phyloP scores from a whole-genome alignment of 2,329 filamentous ascomycete species.

The Cercospora brassicicola region DNA sequence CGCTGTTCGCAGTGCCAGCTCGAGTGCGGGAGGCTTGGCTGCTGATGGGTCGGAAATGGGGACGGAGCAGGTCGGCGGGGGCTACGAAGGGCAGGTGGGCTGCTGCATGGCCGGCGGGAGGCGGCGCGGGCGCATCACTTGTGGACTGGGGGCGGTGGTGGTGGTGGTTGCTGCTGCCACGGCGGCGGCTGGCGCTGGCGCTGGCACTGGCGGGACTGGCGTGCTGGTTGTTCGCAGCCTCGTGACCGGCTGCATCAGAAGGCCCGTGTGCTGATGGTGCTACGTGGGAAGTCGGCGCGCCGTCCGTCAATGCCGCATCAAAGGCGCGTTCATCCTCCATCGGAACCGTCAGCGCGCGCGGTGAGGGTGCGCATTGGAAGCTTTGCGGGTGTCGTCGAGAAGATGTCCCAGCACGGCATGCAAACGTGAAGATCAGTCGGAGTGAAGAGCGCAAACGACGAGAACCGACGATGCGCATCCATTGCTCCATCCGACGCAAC shows the following conservation, averaged over 20 bases:
- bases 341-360: neutral
- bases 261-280: neutral
- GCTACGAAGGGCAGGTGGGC: conserved; percentile 24
- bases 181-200: neutral
- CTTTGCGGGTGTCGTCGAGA: neutral
- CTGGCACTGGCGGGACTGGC: neutral
- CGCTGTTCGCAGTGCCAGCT: conserved; percentile 3
- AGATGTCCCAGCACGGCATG: neutral
- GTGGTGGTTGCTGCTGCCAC: neutral
- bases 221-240: neutral
- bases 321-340: neutral
- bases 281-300: neutral
- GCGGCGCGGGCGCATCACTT: neutral
- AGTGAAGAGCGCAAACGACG: neutral
- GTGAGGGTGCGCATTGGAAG: conserved; percentile 1
- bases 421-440: neutral
- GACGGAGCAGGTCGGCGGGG: conserved; percentile 24
- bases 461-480: neutral
- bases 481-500: conserved; percentile 4
- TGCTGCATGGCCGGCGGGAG: conserved; percentile 3
- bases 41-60: conserved; percentile 5
- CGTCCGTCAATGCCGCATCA: neutral
- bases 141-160: neutral
- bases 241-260: conserved; percentile 2
- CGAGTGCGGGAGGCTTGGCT: neutral